Percentiles rank a stretch among this genome's conserved stretches.
Conservation (phyloP, 257 asterid genomes). For the Paulownia fortunei region DNA sequence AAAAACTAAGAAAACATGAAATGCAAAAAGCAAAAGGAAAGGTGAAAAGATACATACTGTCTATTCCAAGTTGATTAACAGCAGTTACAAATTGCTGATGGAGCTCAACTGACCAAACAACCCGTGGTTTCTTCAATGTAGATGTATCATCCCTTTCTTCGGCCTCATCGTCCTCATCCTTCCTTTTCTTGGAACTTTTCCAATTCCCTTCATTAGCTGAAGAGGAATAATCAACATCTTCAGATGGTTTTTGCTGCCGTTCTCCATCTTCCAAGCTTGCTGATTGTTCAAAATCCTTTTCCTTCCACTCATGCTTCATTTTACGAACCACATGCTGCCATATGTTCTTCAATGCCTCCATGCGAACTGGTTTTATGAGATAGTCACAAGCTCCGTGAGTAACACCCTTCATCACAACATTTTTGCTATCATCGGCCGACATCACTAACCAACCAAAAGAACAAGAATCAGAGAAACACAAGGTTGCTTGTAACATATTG, state of each 20-base stretch:
- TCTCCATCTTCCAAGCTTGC: constrained; percentile 84
- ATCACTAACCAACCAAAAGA: constrained; percentile 64
- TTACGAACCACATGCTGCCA: constrained; percentile 96
- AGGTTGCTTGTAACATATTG: not conserved
- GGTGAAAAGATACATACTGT: constrained; percentile 44
- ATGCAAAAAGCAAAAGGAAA: not conserved
- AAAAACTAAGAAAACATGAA: not conserved
- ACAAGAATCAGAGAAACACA: constrained; percentile 19
- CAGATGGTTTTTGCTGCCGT: constrained; percentile 53
- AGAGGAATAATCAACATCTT: constrained; percentile 75
- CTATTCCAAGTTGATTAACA: constrained; percentile 61
- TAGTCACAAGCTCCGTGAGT: constrained; percentile 95
- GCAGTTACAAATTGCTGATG: constrained; percentile 65
- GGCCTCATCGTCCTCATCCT: constrained; percentile 48
- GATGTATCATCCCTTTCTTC: constrained; percentile 43
- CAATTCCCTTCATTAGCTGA: constrained; percentile 77
- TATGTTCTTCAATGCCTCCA: constrained; percentile 88
- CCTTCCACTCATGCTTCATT: constrained; percentile 72
- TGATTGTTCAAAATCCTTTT: constrained; percentile 64
- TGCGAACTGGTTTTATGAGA: constrained; percentile 87
- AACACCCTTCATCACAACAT: constrained; percentile 92
- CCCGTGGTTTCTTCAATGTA: constrained; percentile 57
- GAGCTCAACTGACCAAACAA: constrained; percentile 68
- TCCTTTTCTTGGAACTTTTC: constrained; percentile 68
- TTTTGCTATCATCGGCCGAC: constrained; percentile 90